Percentiles rank a stretch among this genome's conserved stretches.
Evolutionary conservation across 1,139 yeast species (phyloP).

Genomic region (Pneumocystis jirovecii): DNA sequence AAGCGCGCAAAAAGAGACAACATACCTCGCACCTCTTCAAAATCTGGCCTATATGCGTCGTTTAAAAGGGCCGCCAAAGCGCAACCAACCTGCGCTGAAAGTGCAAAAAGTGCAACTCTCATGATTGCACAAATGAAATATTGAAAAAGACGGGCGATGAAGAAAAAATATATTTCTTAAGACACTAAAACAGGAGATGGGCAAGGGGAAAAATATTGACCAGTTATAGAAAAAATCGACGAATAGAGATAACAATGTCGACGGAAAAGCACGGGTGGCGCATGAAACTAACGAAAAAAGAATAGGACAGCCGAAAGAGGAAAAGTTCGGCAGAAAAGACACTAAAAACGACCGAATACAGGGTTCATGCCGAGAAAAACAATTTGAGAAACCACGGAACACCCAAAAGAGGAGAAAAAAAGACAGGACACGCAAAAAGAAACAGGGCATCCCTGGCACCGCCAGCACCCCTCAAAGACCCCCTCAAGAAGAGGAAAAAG

Average conservation of each 20-base stretch:
- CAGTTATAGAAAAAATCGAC: neutral
- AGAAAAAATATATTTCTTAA: neutral
- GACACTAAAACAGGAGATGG: neutral
- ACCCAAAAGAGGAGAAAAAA: neutral
- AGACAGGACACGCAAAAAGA: neutral
- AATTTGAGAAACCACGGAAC: neutral
- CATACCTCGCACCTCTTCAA: neutral
- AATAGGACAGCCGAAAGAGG: neutral
- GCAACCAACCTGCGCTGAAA: neutral
- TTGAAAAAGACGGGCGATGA: neutral
- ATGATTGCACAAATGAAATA: neutral
- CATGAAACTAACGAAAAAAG: neutral
- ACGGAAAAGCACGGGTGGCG: neutral
- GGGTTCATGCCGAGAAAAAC: neutral
- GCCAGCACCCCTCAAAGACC: too few relatives aligned
- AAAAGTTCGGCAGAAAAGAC: neutral
- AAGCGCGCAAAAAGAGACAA: too few relatives aligned
- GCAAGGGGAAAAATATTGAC: neutral
- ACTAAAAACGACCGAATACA: neutral
- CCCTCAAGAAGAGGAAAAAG: too few relatives aligned
- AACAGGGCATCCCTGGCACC: too few relatives aligned
- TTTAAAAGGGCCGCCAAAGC: neutral
- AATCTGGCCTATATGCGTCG: neutral
- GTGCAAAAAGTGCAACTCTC: neutral
- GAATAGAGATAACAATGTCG: neutral